Evolutionary conservation across 2,329 filamentous ascomycete genomes (phyloP).

Genomic region (Penicillium freii): DNA sequence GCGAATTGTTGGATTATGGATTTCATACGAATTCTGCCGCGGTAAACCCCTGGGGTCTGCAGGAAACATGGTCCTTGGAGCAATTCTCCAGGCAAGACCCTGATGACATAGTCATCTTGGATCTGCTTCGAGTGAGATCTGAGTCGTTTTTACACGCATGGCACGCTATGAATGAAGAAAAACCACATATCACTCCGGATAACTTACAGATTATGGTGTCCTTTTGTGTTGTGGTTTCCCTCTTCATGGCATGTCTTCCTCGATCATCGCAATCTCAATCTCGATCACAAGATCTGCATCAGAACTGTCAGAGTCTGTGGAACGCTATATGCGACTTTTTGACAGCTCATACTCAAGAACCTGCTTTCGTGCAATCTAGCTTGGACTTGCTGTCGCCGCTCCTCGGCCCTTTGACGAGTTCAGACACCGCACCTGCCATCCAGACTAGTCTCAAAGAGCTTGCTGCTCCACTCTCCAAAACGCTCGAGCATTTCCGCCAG

Average conservation of each 20-base stretch:
- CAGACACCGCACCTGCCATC: constrained; percentile 19
- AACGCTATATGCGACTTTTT: constrained; percentile 36
- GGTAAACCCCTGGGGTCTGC: constrained; percentile 27
- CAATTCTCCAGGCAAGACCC: constrained; percentile 31
- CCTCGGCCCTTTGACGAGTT: constrained; percentile 24
- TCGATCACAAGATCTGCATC: constrained; percentile 30
- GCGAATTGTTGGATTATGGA: constrained; percentile 50
- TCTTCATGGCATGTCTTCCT: constrained; percentile 39
- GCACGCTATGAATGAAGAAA: constrained; percentile 43
- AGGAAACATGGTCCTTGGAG: constrained; percentile 23
- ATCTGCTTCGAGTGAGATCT: constrained; percentile 47
- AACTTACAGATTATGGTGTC: constrained; percentile 51
- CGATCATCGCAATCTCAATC: constrained; percentile 27
- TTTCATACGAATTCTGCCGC: constrained; percentile 38
- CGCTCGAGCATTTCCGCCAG: constrained; percentile 33
- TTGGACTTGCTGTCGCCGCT: constrained; percentile 38
- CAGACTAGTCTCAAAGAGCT: constrained; percentile 28
- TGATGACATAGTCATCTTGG: constrained; percentile 42
- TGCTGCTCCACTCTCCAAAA: constrained; percentile 28
- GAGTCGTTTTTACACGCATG: constrained; percentile 48
- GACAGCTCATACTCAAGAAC: constrained; percentile 26
- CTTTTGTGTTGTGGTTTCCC: constrained; percentile 46
- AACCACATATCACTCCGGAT: constrained; percentile 49
- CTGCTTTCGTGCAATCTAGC: constrained; percentile 30
- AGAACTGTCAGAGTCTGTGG: constrained; percentile 35